A percentile compares a stretch with the other conserved stretches of the same genome.
These are phyloP conservation scores for Huntiella decipiens DNA, from an alignment of 2,329 filamentous ascomycete species.

Conservation along the genomic window DNA sequence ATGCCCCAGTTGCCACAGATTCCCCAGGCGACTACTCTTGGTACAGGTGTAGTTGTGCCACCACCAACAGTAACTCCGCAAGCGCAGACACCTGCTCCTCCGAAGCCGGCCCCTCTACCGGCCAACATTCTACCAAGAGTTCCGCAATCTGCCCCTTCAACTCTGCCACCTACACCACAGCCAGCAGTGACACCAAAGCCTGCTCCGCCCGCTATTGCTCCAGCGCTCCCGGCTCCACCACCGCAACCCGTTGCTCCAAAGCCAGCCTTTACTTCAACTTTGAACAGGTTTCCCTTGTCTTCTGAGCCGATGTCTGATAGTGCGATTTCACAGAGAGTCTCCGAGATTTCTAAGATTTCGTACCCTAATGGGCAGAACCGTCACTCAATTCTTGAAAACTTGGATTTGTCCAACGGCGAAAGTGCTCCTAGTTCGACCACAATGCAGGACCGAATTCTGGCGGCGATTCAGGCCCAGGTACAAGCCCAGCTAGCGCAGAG, in stretches of 20 bases:
- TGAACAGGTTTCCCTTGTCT: background rate
- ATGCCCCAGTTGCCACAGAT: background rate
- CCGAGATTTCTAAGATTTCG: constrained; percentile 11
- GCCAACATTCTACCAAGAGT: background rate
- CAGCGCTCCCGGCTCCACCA: background rate
- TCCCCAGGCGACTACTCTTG: background rate
- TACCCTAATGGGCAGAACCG: constrained; percentile 13
- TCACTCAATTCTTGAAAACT: constrained; percentile 12
- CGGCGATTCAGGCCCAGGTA: constrained; percentile 18
- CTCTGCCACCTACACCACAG: background rate
- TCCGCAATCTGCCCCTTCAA: background rate
- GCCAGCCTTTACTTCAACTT: background rate
- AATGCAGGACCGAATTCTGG: constrained; percentile 10
- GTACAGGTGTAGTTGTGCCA: background rate
- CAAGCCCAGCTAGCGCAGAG: constrained; percentile 17
- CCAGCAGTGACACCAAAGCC: background rate
- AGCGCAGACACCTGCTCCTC: background rate
- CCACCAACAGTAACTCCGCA: background rate
- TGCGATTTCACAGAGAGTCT: constrained; percentile 8
- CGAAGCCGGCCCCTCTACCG: background rate
- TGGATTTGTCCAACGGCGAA: constrained; percentile 2
- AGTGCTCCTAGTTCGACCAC: constrained; percentile 6
- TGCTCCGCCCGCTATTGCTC: background rate
- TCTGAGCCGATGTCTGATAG: constrained; percentile 9
- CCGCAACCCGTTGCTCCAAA: background rate